phyloP scores from a whole-genome alignment of 176 grass and related monocot genomes.

The Carex pumila region DNA sequence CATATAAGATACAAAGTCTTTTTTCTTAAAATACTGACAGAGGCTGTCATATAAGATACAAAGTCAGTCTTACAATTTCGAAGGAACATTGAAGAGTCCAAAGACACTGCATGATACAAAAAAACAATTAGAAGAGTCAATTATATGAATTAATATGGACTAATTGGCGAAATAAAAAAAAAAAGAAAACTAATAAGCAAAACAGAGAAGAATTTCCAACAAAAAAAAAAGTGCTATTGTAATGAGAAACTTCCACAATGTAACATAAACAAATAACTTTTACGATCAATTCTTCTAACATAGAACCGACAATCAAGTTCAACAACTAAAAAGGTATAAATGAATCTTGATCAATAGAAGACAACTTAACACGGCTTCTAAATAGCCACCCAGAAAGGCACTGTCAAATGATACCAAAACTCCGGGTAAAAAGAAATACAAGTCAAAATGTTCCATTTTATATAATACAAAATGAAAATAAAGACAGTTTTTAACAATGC shows the following conservation, averaged over 20 bases:
- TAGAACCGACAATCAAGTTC: background rate
- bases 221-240: background rate
- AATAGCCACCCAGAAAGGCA: background rate
- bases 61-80: conserved; percentile 58
- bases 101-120: conserved; percentile 66
- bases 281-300: background rate
- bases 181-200: background rate
- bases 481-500: background rate
- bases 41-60: background rate
- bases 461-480: background rate
- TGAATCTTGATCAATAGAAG: background rate
- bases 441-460: background rate
- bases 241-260: background rate
- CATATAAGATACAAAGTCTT: background rate
- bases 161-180: background rate
- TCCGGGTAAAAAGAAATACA: background rate
- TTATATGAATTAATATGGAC: background rate
- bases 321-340: background rate
- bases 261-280: background rate
- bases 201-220: background rate
- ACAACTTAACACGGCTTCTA: background rate
- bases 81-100: conserved; percentile 95
- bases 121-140: background rate
- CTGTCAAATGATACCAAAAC: background rate
- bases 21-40: too few species aligned